A percentile compares a stretch with the other conserved stretches of the same genome.
Evolutionary conservation across 2,329 filamentous ascomycete genomes (phyloP).

Genomic region (Tolypocladium tropicale): DNA sequence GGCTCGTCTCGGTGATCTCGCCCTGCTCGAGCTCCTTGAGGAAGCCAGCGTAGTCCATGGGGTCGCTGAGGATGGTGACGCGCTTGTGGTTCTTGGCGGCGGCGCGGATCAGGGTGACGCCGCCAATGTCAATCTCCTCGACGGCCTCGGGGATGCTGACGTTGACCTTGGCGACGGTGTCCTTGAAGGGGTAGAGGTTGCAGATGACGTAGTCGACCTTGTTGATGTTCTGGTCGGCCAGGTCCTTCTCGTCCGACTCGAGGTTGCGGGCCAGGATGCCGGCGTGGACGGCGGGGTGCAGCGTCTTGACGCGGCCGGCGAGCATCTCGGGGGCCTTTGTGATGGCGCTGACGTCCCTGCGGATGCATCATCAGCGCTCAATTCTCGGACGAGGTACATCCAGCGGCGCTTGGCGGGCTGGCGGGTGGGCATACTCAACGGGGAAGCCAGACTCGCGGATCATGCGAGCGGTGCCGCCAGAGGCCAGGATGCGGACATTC

Average conservation of each 20-base stretch:
- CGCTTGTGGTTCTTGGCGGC: slow-evolving; percentile 96
- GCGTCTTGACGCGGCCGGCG: slow-evolving; percentile 74
- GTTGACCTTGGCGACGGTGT: slow-evolving; percentile 93
- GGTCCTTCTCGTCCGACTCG: slow-evolving; percentile 91
- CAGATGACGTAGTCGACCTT: slow-evolving; percentile 95
- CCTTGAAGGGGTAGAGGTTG: slow-evolving; percentile 99
- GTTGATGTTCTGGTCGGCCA: slow-evolving; percentile 87
- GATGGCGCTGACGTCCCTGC: slow-evolving; percentile 90
- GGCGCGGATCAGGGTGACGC: slow-evolving; percentile 89
- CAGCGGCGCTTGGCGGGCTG: too few relatives aligned
- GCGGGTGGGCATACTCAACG: slow-evolving; percentile 60
- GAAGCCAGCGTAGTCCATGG: slow-evolving; percentile 88
- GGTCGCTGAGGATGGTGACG: slow-evolving; percentile 93
- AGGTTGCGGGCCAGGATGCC: slow-evolving; percentile 91
- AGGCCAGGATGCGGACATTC: slow-evolving; percentile 86
- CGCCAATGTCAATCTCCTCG: slow-evolving; percentile 97
- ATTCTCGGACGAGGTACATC: too few relatives aligned
- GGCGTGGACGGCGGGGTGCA: slow-evolving; percentile 85
- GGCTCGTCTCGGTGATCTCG: slow-evolving; percentile 74
- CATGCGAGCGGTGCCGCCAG: slow-evolving; percentile 90
- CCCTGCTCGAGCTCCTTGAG: slow-evolving; percentile 80
- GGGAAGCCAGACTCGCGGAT: slow-evolving; percentile 93
- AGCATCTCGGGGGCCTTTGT: slow-evolving; percentile 97
- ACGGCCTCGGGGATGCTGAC: slow-evolving; percentile 95
- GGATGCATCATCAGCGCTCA: neutral